Evolutionary conservation across 441 rosid species (phyloP), one percentile per base, ranked within the genome.

Genomic region (Geranium incanum): DNA sequence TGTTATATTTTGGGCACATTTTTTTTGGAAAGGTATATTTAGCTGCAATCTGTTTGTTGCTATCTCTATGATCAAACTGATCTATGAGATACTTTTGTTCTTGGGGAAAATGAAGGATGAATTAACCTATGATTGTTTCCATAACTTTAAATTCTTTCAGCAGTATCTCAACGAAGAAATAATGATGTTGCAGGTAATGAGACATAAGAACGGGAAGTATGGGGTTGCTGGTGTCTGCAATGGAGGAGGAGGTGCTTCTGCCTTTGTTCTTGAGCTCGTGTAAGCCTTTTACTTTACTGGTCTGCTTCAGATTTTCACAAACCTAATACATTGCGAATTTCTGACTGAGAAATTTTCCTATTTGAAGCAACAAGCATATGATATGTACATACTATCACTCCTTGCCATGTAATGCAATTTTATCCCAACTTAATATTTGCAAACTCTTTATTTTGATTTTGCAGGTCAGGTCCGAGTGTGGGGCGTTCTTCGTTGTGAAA

Each of bases 181-280:
- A 16, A 71, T 70, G 76, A 3, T 76, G 66, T 74, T 79, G 66
- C 75, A 94, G 98, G 97, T 88, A 60, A 80, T 94, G 83, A 86
- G 88, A 78, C 91, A 88, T 66, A 94, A 84, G 81, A 94, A 83
- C 21, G 97, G 93, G 37, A 91, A 78, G 78, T 86, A 86, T 8
- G 97, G 97, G 43, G 93, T 90, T 74, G 91, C 79, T 52, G 90
- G 87, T 33, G 74, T 94, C 75, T 94, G 98, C 91, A 94, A 94
- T 52, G 98, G 98, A 64, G 98, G 97, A 70, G 98, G 98, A 55
- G 97, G 96, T 36, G 98, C 98, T 76, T 94, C 98, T 57, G 95
- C 97, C 19, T 83, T 94, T 70, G 98, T 90, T 69, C 80, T 94
- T 37, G 97, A 91, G 86, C 81, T 82, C 83, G 85, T 91, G 98